phyloP scores from a whole-genome alignment of 2,329 filamentous ascomycete genomes.

The Phyllosticta paracitricarpa region DNA sequence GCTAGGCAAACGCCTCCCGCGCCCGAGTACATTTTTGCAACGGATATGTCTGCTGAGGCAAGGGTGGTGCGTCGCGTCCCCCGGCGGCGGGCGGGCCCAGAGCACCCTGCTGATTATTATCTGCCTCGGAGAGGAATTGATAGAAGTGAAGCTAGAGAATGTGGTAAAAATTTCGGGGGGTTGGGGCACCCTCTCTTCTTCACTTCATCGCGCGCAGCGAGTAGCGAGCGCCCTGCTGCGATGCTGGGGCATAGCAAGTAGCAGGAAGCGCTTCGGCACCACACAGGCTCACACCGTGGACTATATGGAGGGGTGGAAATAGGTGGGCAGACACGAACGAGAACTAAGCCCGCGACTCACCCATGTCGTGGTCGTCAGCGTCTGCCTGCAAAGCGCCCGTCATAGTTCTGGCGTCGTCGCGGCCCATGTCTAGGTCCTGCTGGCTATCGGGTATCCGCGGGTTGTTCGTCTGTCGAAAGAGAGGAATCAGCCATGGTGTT shows the following conservation, averaged over 20 bases:
- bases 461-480: not conserved
- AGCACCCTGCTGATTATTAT: constrained; percentile 7
- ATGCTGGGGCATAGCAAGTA: too few species aligned
- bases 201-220: not conserved
- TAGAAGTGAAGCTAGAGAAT: not conserved
- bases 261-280: too few species aligned
- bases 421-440: constrained; percentile 9
- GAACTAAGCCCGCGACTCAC: constrained; percentile 8
- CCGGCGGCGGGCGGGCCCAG: not conserved
- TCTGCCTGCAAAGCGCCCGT: constrained; percentile 9
- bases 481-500: not conserved
- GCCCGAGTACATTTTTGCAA: not conserved
- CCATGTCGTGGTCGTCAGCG: constrained; percentile 6
- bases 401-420: constrained; percentile 4
- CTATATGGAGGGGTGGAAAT: not conserved
- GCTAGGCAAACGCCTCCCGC: not conserved
- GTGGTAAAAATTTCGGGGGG: not conserved
- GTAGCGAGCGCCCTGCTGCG: too few species aligned
- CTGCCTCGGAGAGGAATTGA: not conserved
- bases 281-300: not conserved
- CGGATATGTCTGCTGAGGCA: constrained; percentile 1
- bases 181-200: not conserved
- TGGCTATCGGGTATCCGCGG: constrained; percentile 2
- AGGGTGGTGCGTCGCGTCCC: not conserved
- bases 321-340: not conserved